Percentiles rank a stretch among this genome's conserved stretches.
phyloP scores from a whole-genome alignment of 192 early-diverging fungal genomes.

The Chytriomyces confervae region DNA sequence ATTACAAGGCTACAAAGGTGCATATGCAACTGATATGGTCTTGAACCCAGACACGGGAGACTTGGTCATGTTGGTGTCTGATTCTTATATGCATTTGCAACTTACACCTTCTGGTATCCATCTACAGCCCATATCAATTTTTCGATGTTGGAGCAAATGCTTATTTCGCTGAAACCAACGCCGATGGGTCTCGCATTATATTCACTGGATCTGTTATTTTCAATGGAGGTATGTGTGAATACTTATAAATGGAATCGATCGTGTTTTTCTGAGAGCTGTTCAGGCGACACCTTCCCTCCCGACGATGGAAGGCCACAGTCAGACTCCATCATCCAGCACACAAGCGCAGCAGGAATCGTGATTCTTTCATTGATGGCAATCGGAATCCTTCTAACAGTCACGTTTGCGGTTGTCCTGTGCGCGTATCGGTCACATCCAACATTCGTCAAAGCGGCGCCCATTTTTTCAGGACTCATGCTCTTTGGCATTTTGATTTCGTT shows the following conservation, averaged over 20 bases:
- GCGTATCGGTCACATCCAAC: not conserved
- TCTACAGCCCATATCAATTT: slow-evolving; percentile 8
- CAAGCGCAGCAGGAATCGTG: not conserved
- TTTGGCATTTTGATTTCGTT: not conserved
- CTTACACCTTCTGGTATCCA: not conserved
- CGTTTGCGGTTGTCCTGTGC: not conserved
- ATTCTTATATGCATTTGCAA: not conserved
- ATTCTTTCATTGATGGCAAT: not conserved
- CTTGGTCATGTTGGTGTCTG: slow-evolving; percentile 10
- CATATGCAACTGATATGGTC: not conserved
- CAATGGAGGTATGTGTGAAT: slow-evolving; percentile 21
- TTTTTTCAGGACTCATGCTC: slow-evolving; percentile 14
- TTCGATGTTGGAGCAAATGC: not conserved
- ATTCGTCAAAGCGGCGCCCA: slow-evolving; percentile 11
- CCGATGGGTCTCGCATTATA: not conserved
- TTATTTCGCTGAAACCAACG: slow-evolving; percentile 2
- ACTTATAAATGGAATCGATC: not conserved
- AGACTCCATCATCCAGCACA: not conserved
- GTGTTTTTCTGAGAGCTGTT: not conserved
- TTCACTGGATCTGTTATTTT: slow-evolving; percentile 5
- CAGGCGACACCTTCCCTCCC: slow-evolving; percentile 9
- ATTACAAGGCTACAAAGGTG: slow-evolving; percentile 16
- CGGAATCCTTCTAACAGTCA: not conserved
- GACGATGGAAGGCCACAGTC: not conserved
- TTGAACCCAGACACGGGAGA: slow-evolving; percentile 19